Conservation (phyloP, 805 yeast species). For the Yamadazyma paraphyllophila region DNA sequence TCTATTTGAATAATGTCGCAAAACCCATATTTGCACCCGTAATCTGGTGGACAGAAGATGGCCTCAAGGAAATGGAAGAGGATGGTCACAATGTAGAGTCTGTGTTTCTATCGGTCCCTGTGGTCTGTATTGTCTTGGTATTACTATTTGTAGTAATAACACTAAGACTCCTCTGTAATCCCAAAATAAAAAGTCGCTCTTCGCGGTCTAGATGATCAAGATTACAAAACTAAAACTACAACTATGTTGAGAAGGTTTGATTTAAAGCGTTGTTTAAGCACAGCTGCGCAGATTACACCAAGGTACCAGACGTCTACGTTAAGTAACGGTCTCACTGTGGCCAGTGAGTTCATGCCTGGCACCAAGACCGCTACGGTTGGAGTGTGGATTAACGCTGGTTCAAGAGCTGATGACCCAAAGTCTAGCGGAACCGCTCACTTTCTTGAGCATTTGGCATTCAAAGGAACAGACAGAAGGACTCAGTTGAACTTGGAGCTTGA, state of each 20-base stretch:
- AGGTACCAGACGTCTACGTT: slow-evolving; percentile 61
- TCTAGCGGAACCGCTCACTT: slow-evolving; percentile 97
- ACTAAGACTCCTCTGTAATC: no score
- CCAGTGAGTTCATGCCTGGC: slow-evolving; percentile 83
- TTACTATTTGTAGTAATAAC: no score
- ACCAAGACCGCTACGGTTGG: slow-evolving; percentile 96
- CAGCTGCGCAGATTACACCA: slow-evolving; percentile 14
- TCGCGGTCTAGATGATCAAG: neutral
- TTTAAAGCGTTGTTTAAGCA: slow-evolving; percentile 6
- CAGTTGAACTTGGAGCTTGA: slow-evolving; percentile 86
- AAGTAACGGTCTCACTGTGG: slow-evolving; percentile 92
- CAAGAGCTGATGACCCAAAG: slow-evolving; percentile 86
- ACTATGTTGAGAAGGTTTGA: slow-evolving; percentile 3
- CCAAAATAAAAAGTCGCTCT: neutral
- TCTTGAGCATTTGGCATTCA: slow-evolving; percentile 93
- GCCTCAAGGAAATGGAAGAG: no score
- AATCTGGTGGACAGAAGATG: no score
- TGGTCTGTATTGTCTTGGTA: no score
- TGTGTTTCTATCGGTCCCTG: no score
- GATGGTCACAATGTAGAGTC: no score
- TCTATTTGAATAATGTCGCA: no score
- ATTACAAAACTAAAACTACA: neutral
- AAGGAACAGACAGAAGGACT: slow-evolving; percentile 81
- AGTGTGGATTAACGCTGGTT: slow-evolving; percentile 98
- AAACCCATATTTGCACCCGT: no score